Evolutionary conservation across 176 grass and related monocot genomes (phyloP).

Genomic region (Coix lacrymajobi): DNA sequence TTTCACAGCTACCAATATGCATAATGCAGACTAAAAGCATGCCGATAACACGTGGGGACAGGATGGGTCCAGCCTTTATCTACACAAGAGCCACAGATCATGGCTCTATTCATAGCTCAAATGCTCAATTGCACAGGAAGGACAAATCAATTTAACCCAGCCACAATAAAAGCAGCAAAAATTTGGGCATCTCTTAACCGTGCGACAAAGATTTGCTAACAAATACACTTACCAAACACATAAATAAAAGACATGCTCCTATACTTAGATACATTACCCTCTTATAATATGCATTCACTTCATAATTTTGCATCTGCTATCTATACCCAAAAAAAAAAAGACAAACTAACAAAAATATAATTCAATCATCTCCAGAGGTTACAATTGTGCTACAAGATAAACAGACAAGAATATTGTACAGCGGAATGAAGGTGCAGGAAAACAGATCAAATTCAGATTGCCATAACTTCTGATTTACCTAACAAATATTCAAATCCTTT

Average conservation of each 20-base stretch:
- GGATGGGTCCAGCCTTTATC: not conserved
- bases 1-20: not conserved
- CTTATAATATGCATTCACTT: not conserved
- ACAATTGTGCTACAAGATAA: not conserved
- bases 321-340: not conserved
- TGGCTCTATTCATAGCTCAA: not conserved
- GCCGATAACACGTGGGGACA: not conserved
- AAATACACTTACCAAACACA: not conserved
- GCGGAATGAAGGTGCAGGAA: no score
- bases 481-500: not conserved
- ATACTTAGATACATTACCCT: not conserved
- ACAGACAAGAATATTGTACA: no score
- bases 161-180: not conserved
- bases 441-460: not conserved
- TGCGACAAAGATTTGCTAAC: not conserved
- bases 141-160: not conserved
- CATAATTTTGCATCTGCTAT: not conserved
- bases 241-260: not conserved
- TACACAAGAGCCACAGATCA: not conserved
- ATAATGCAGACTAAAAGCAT: not conserved
- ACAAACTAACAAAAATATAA: not conserved
- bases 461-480: not conserved
- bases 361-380: not conserved
- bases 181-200: not conserved
- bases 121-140: not conserved